phyloP scores from a whole-genome alignment of 2,329 filamentous ascomycete genomes.

The Alternaria novae-zelandiae region DNA sequence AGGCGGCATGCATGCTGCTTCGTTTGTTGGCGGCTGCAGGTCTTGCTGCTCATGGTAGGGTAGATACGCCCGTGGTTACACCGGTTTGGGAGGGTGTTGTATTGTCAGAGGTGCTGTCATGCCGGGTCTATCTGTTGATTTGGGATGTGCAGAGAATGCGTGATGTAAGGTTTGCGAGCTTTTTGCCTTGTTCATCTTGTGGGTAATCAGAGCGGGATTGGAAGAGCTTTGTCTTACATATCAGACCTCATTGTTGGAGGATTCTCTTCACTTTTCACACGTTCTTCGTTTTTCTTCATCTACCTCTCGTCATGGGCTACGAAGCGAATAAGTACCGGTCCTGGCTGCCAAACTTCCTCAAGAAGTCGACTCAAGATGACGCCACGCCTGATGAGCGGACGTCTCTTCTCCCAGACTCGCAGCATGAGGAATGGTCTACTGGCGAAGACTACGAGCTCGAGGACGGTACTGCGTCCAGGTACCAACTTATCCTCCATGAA shows the following conservation, averaged over 20 bases:
- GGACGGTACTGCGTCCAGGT: constrained; percentile 41
- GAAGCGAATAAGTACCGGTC: constrained; percentile 25
- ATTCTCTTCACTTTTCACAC: background rate
- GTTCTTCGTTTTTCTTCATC: background rate
- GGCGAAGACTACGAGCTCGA: constrained; percentile 50
- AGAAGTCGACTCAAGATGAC: constrained; percentile 23
- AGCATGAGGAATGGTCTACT: constrained; percentile 43
- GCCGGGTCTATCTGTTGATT: constrained; percentile 23
- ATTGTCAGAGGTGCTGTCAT: constrained; percentile 34
- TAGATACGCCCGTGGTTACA: constrained; percentile 19
- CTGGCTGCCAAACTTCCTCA: constrained; percentile 41
- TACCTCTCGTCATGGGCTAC: constrained; percentile 28
- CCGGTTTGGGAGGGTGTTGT: constrained; percentile 24
- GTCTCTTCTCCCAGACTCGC: constrained; percentile 51
- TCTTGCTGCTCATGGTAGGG: constrained; percentile 12
- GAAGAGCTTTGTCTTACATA: background rate
- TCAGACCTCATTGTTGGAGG: background rate
- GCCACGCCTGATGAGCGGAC: constrained; percentile 51
- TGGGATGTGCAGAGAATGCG: constrained; percentile 8
- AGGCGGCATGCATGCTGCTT: constrained; percentile 25
- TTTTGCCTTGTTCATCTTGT: constrained; percentile 7
- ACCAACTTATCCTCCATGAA: constrained; percentile 59
- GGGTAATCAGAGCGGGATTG: background rate
- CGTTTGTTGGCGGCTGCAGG: constrained; percentile 22
- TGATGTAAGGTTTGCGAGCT: constrained; percentile 18